Evolutionary conservation across 2,329 filamentous ascomycete species (phyloP), one percentile per base, ranked within the genome.

Genomic region (Plectosphaerella plurivora): DNA sequence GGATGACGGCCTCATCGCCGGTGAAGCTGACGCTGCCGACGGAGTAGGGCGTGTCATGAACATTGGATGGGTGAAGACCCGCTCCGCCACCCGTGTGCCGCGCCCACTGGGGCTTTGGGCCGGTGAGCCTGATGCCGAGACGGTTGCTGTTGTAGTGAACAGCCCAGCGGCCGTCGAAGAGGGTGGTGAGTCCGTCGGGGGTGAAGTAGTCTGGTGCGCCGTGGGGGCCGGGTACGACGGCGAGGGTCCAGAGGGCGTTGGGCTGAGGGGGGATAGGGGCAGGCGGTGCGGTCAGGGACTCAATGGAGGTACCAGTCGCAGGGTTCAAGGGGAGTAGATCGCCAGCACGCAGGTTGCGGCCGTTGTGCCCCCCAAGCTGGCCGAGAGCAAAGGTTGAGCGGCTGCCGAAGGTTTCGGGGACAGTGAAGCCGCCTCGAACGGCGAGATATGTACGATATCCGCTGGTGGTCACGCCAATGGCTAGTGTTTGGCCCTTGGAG

Each of bases 11-110:
- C 33, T 71, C 68, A 28, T 74, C 71, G 0, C 72, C 72, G 0
- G 71, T 74, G 53, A 72, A 75, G 58, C 68, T 75, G 5, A 74
- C 61, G 28, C 70, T 69, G 2, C 73, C 73, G 5, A 71, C 61
- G 1, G 71, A 68, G 53, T 72, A 73, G 1, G 66, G 67, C 25
- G 64, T 67, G 22, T 72, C 70, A 25, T 70, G 64, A 18, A 73
- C 66, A 25, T 75, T 75, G n/a, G 68, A 72, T 0, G 72, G 71
- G 47, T 74, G 72, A 7, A 70, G 57, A 0, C 69, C 70, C 3
- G 65, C 72, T 35, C 67, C 64, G 2, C 69, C 70, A 3, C 72
- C 71, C 2, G 64, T 65, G 5, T 56, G 49, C 12, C 70, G 63
- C 3, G 68, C 64, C 71, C 71, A 75, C 44, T 69, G 54, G 1